These are phyloP conservation scores for Abrus precatorius DNA, from an alignment of 306 rosid genomes.

Conservation along the genomic window DNA sequence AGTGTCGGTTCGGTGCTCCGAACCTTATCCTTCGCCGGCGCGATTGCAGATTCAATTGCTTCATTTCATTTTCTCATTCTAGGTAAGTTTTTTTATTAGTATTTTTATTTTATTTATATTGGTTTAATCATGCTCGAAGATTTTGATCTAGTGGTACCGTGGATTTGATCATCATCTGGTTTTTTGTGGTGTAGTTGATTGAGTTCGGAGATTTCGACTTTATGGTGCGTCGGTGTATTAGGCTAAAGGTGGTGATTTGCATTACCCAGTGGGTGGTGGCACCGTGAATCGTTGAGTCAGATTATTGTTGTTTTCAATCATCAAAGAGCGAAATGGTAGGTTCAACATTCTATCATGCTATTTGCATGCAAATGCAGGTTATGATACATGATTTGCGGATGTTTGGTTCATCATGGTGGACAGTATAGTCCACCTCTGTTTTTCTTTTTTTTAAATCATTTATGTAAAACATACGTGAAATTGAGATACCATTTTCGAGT, in stretches of 20 bases:
- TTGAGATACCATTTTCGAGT: constrained; percentile 19
- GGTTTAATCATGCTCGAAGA: constrained; percentile 1
- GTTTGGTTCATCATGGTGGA: constrained; percentile 13
- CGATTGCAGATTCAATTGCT: constrained; percentile 47
- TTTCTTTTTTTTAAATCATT: background rate
- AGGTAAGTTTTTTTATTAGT: constrained; percentile 9
- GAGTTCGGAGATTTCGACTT: constrained; percentile 13
- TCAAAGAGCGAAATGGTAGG: constrained; percentile 45
- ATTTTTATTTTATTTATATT: constrained; percentile 5
- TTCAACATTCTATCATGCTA: background rate
- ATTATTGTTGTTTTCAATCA: background rate
- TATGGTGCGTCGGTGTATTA: constrained; percentile 6
- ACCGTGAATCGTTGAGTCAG: constrained; percentile 21
- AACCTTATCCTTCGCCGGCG: background rate
- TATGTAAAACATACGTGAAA: constrained; percentile 38
- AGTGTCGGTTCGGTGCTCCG: constrained; percentile 41
- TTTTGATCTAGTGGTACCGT: constrained; percentile 8
- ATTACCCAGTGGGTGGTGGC: constrained; percentile 28
- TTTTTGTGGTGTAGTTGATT: constrained; percentile 34
- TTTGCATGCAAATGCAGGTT: constrained; percentile 35
- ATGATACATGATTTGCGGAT: constrained; percentile 21
- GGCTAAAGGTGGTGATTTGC: constrained; percentile 18
- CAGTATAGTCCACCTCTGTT: background rate
- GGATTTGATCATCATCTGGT: background rate
- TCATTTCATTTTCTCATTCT: constrained; percentile 40